A percentile compares a stretch with the other conserved stretches of the same genome.
Conservation (phyloP, 2,329 filamentous ascomycete species). For the Podosphaera aphanis region DNA sequence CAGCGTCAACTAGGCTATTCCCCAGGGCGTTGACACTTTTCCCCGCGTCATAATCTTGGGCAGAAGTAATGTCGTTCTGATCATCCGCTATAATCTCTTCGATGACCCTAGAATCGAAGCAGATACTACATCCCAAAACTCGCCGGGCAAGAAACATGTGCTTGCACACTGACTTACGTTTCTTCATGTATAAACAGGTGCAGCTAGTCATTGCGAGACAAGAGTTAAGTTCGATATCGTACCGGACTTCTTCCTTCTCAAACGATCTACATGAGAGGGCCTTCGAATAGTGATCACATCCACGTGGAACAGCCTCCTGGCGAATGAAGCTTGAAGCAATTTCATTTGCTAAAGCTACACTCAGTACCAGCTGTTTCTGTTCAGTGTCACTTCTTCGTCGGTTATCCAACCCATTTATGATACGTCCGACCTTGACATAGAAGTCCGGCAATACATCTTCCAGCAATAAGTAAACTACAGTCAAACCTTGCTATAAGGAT, state of each 20-base stretch:
- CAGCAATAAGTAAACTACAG: not conserved
- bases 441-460: not conserved
- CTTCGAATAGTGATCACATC: not conserved
- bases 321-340: not conserved
- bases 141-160: not conserved
- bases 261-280: not conserved
- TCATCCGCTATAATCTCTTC: not conserved
- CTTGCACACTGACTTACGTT: no score
- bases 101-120: not conserved
- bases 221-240: no score
- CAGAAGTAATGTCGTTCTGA: not conserved
- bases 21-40: not conserved
- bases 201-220: not conserved
- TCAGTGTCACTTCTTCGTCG: not conserved
- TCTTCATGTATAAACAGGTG: not conserved
- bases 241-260: no score
- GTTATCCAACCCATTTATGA: not conserved
- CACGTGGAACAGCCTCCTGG: not conserved
- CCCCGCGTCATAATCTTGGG: not conserved
- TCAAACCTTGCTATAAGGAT: no score
- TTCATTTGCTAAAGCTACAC: not conserved
- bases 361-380: not conserved
- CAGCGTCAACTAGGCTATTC: no score
- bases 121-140: not conserved
- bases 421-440: not conserved